These are phyloP conservation scores for Coemansia sp. DNA, from an alignment of 192 early-diverging fungal species.

Conservation along the genomic window DNA sequence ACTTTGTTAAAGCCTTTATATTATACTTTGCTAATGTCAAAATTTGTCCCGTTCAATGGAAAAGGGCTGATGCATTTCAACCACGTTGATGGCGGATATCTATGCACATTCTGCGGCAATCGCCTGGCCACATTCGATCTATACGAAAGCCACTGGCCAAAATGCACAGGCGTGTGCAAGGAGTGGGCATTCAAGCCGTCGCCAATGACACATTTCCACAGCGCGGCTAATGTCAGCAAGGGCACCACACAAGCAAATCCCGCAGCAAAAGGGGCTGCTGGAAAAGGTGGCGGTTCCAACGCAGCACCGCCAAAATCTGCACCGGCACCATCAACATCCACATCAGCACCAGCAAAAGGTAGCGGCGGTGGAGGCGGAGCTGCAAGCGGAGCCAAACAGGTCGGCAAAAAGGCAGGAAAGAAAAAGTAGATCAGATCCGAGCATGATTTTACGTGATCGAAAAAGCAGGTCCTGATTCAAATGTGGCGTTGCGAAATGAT, in stretches of 20 bases:
- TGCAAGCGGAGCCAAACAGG: too few relatives aligned
- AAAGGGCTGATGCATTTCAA: constrained; percentile 39
- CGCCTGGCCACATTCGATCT: constrained; percentile 20
- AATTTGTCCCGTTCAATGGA: constrained; percentile 45
- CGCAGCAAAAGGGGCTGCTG: background rate
- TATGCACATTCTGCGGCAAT: constrained; percentile 40
- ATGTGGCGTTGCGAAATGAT: too few relatives aligned
- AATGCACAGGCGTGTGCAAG: constrained; percentile 47
- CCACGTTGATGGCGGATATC: constrained; percentile 14
- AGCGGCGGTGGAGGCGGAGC: too few relatives aligned
- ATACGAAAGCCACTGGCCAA: constrained; percentile 49
- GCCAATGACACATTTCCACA: background rate
- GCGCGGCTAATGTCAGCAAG: background rate
- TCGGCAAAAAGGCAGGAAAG: too few relatives aligned
- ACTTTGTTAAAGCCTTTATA: background rate
- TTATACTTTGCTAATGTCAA: constrained; percentile 11
- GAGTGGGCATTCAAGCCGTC: constrained; percentile 28
- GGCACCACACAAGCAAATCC: background rate
- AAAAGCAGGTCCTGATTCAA: too few relatives aligned
- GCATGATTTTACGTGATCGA: too few relatives aligned
- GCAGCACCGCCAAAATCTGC: constrained; percentile 3
- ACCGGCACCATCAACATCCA: background rate
- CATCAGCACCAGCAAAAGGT: too few relatives aligned
- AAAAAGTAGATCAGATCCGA: background rate
- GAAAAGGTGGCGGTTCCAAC: background rate